These are phyloP conservation scores for Neofusicoccum sp. DNA, from an alignment of 2,329 filamentous ascomycete genomes.

Conservation along the genomic window DNA sequence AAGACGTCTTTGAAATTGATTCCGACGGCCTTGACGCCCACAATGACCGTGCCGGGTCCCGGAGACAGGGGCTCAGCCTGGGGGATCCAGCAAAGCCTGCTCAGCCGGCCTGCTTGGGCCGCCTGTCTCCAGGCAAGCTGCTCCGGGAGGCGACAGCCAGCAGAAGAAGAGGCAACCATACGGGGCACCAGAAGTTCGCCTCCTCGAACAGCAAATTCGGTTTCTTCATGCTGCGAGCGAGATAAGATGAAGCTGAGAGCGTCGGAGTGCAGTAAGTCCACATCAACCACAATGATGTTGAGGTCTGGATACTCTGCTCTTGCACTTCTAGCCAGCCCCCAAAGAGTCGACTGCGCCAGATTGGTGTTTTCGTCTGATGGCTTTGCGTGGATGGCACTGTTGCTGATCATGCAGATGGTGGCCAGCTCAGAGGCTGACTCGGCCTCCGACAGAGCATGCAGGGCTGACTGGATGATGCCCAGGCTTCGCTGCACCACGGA, in stretches of 20 bases:
- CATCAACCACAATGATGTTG: neutral
- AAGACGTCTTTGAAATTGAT: conserved; percentile 21
- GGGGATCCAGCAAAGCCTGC: neutral
- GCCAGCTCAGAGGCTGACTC: neutral
- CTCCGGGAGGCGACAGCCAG: neutral
- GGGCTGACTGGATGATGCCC: neutral
- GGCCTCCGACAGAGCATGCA: neutral
- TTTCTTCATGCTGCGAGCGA: neutral
- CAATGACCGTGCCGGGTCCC: conserved; percentile 32
- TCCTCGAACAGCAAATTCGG: neutral
- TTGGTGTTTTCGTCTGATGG: neutral
- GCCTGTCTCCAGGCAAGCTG: neutral
- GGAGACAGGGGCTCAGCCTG: neutral
- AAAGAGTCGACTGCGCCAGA: neutral
- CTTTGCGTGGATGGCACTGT: neutral
- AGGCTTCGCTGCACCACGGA: neutral
- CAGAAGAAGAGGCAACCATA: neutral
- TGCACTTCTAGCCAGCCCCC: neutral
- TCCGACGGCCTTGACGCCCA: conserved; percentile 13
- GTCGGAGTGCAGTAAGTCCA: neutral
- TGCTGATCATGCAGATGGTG: neutral
- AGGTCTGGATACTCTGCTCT: neutral
- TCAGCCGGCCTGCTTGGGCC: neutral
- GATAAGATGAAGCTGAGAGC: neutral
- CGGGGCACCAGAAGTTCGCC: neutral